These are phyloP conservation scores for Marasmius fiardii DNA, from an alignment of 1,284 basidiomycete species.

Conservation along the genomic window DNA sequence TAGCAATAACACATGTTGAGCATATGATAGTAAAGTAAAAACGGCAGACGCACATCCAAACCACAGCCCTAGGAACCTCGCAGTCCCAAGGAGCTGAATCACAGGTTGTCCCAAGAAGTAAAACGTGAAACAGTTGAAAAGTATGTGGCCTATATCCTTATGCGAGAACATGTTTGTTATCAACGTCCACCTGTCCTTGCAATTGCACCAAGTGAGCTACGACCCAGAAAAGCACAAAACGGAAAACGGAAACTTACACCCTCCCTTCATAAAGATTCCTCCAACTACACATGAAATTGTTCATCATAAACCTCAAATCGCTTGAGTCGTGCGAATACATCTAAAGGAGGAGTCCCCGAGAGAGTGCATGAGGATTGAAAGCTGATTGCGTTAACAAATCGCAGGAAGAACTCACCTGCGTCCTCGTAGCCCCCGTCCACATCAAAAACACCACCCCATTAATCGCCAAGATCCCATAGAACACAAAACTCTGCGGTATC, in stretches of 20 bases:
- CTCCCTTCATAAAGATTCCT: constrained; percentile 67
- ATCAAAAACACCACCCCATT: constrained; percentile 7
- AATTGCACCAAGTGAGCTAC: constrained; percentile 1
- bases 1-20: constrained; percentile 21
- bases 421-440: neutral
- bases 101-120: constrained; percentile 74
- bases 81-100: constrained; percentile 63
- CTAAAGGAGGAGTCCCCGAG: constrained; percentile 7
- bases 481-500: constrained; percentile 3
- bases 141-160: constrained; percentile 55
- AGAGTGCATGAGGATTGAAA: neutral
- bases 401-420: neutral
- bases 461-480: constrained; percentile 7
- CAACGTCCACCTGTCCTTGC: constrained; percentile 68
- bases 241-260: constrained; percentile 43
- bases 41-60: constrained; percentile 52
- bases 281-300: constrained; percentile 69
- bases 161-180: constrained; percentile 79
- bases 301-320: constrained; percentile 53
- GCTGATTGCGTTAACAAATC: neutral
- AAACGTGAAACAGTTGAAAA: constrained; percentile 79
- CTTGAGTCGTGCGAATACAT: constrained; percentile 43
- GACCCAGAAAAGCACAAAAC: constrained; percentile 2
- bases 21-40: neutral
- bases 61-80: constrained; percentile 74